phyloP scores from a whole-genome alignment of 345 rosid species.

The Euphorbia tirucalli region DNA sequence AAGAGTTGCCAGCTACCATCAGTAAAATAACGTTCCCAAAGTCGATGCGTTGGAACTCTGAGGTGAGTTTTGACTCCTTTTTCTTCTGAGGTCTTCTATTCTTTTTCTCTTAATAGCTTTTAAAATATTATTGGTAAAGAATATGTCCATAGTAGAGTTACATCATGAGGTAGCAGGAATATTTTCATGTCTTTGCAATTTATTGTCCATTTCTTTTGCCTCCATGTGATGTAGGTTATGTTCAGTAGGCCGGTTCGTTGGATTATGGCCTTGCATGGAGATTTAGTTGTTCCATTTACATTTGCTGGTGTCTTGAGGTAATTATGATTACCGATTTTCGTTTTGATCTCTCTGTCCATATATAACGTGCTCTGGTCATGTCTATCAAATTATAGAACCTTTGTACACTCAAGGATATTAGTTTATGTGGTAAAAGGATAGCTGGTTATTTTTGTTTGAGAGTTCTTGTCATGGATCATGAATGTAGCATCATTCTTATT shows the following conservation, averaged over 20 bases:
- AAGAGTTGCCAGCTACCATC: constrained; percentile 67
- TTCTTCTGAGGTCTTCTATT: constrained; percentile 3
- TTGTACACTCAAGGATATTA: background rate
- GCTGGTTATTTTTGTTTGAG: background rate
- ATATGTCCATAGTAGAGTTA: background rate
- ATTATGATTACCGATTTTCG: constrained; percentile 19
- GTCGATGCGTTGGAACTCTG: constrained; percentile 98
- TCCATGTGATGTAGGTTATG: constrained; percentile 50
- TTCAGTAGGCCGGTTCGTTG: constrained; percentile 97
- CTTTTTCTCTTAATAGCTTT: background rate
- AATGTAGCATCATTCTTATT: background rate
- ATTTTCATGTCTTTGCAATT: constrained; percentile 9
- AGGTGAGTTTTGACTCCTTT: constrained; percentile 35
- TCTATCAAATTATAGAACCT: background rate
- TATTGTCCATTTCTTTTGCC: constrained; percentile 7
- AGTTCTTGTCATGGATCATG: background rate
- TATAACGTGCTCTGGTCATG: background rate
- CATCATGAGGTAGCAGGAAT: background rate
- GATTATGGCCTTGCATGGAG: constrained; percentile 93
- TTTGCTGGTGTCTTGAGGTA: constrained; percentile 89
- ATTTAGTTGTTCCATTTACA: constrained; percentile 67
- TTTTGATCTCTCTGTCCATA: background rate
- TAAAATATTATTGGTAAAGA: background rate
- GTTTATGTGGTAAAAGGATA: background rate
- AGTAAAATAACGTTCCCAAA: constrained; percentile 82